Base-by-base conservation (phyloP, 306 rosid species). In the Cajanus cajan region DNA sequence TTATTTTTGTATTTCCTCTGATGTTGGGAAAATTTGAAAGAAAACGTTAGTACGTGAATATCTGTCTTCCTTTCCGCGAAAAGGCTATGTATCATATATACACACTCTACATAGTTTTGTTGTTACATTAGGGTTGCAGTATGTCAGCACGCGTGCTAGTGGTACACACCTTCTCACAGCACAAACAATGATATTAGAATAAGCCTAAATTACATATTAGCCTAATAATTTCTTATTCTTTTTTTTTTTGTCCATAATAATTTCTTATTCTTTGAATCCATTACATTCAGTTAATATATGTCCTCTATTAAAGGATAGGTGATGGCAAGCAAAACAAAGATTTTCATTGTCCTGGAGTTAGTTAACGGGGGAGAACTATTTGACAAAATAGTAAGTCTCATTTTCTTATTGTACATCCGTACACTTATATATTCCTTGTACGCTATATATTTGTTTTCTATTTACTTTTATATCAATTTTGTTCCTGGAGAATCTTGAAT, bases 281-380 rank as follows among this genome's bases (percentile, higher is more conserved):
- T 28, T 58, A 13, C 14, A 58, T 58, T 28, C 18, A 21, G 24
- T 70, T 33, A 22, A 51, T 73, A 11, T 50, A 7, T 48, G 52
- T 71, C 51, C 31, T 85, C n/a, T 80, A 85, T 82, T 82, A 73
- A 83, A 77, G 40, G 68, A 50, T 71, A 94, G 98, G 99, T 96
- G 45, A 91, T 96, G 98, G 99, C 98, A 52, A 96, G 98, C 89
- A 96, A 91, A 86, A 84, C 98, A 58, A 96, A 82, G 86, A 93
- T 93, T 80, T 96, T 93, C 84, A 91, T 96, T 79, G 94, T 91
- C 33, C 88, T 96, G n/a, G 99, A 95, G 88, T 91, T 87, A 71
- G 89, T 90, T 63, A 80, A 70, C 48, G 97, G 97, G 24, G 99
- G 98, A 64, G 99, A 93, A 87, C 85, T 95, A 71, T 95, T 93